Evolutionary conservation across 345 rosid genomes (phyloP), one percentile per base, ranked within the genome.

Genomic region (Camelina sativa): DNA sequence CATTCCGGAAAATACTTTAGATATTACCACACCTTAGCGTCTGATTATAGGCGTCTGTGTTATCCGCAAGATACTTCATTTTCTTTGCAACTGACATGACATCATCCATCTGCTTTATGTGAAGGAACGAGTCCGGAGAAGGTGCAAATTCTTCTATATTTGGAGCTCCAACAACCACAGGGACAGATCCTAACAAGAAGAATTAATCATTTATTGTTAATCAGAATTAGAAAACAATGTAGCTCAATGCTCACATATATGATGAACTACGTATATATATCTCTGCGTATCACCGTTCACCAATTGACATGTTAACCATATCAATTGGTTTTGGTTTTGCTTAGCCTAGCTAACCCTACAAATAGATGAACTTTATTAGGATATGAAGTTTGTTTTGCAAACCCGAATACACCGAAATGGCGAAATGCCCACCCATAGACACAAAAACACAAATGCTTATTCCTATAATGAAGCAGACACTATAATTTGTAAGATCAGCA

Each of bases 151-250:
- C 97, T 84, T 86, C 83, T 62, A 88, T 88, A 78, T 90, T 90
- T 66, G 96, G 98, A 57, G 94, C 89, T 68, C 96, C 98, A 66
- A 90, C 82, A 52, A 90, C 91, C 71, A 92, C 89, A 56, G 98
- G 96, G 43, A 92, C 67, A 19, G 96, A 76, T 76, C 98, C 94
- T 92, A 64, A 52, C 9, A 50, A 44, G 32, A 48, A 50, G 37
- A 30, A 16, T 8, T 17, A 34, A 35, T 34, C 28, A 46, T 46
- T 22, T 7, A 37, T 1, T 64, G 71, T 41, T 65, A 47, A 55
- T 43, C 11, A 43, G 76, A 54, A 30, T 12, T 6, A 28, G 43
- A 64, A 13, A 54, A 55, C 47, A 43, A 46, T 17, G 12, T 8
- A 54, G 19, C 17, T 64, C 64, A 15, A 32, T 20, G 63, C 69